Evolutionary conservation across 192 early-diverging fungal genomes (phyloP).

Genomic region (Coemansia sp.): DNA sequence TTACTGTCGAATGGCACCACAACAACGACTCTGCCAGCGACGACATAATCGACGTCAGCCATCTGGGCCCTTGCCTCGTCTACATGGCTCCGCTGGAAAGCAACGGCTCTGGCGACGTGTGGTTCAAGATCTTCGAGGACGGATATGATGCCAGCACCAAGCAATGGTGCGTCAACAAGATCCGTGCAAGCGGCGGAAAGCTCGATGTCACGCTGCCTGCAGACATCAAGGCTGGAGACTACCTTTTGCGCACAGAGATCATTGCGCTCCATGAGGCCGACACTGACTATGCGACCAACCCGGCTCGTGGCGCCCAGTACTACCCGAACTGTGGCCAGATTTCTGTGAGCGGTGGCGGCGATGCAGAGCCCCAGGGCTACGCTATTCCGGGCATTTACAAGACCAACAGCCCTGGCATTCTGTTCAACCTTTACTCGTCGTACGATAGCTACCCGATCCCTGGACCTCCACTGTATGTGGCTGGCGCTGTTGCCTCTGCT

Average conservation of each 20-base stretch:
- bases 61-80: slow-evolving; percentile 29
- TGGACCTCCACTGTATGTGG: slow-evolving; percentile 27
- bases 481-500: slow-evolving; percentile 8
- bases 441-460: slow-evolving; percentile 24
- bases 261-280: slow-evolving; percentile 25
- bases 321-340: slow-evolving; percentile 37
- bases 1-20: slow-evolving; percentile 39
- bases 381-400: slow-evolving; percentile 30
- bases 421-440: slow-evolving; percentile 23
- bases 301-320: slow-evolving; percentile 19
- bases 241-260: slow-evolving; percentile 39
- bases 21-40: slow-evolving; percentile 21
- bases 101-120: slow-evolving; percentile 27
- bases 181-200: slow-evolving; percentile 25
- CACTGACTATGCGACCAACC: slow-evolving; percentile 15
- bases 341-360: slow-evolving; percentile 17
- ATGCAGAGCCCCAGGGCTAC: slow-evolving; percentile 15
- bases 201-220: slow-evolving; percentile 24
- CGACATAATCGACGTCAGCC: slow-evolving; percentile 21
- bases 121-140: slow-evolving; percentile 42
- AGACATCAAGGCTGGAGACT: slow-evolving; percentile 31
- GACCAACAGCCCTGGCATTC: slow-evolving; percentile 16
- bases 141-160: slow-evolving; percentile 19
- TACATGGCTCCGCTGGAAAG: slow-evolving; percentile 36
- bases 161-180: slow-evolving; percentile 30